phyloP scores from a whole-genome alignment of 345 rosid species.

The Jatropha curcas region DNA sequence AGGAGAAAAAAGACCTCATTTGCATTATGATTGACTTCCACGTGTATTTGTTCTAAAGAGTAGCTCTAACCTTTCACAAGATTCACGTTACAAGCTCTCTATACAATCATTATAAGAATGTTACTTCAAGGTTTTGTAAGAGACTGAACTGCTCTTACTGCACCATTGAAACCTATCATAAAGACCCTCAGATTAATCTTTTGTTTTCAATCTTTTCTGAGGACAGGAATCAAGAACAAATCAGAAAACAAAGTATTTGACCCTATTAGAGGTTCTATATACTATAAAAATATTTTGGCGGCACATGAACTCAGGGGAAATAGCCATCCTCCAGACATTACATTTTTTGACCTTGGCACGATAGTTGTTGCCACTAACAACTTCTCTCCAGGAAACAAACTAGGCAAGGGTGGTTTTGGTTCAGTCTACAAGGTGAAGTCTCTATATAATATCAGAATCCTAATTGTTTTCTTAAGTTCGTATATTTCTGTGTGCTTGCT shows the following conservation, averaged over 20 bases:
- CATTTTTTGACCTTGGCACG: constrained; percentile 13
- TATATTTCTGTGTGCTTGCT: not conserved
- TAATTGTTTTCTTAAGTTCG: not conserved
- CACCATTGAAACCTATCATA: no score
- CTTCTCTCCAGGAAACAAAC: constrained; percentile 30
- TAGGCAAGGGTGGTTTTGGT: constrained; percentile 49
- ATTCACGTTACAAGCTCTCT: no score
- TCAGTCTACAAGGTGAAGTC: constrained; percentile 35
- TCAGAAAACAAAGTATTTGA: not conserved
- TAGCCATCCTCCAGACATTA: not conserved
- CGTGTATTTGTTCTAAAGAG: no score
- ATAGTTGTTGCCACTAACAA: constrained; percentile 35
- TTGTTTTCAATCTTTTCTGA: no score
- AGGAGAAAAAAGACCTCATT: not conserved
- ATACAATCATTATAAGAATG: no score
- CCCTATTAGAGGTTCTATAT: not conserved
- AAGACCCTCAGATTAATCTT: no score
- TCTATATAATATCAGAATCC: not conserved
- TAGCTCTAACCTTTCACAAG: no score
- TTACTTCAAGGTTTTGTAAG: no score
- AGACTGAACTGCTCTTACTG: no score
- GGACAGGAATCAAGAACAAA: not conserved
- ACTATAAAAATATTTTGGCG: not conserved
- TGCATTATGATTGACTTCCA: no score
- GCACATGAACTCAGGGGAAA: not conserved